A percentile compares a stretch with the other conserved stretches of the same genome.
Conservation (phyloP, 139 green algal genomes). For the Nannochloris sp. region DNA sequence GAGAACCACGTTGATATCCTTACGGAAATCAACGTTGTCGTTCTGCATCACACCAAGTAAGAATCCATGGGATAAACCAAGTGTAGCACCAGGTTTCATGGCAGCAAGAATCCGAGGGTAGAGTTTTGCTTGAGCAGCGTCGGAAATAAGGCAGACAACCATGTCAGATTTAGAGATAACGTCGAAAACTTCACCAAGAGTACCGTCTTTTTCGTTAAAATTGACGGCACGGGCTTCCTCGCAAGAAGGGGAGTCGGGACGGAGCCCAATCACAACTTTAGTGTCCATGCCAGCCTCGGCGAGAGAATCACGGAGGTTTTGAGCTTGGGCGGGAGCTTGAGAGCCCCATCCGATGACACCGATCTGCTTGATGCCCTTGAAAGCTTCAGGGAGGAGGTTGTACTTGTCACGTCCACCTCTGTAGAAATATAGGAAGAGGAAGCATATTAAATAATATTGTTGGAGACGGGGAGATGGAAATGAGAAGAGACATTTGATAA, state of each 20-base stretch:
- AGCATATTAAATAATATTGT: too few species aligned
- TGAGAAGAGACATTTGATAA: too few species aligned
- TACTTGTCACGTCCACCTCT: conserved; percentile 91
- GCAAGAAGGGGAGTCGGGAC: conserved; percentile 64
- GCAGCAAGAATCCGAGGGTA: conserved; percentile 90
- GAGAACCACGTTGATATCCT: conserved; percentile 98
- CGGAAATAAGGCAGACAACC: conserved; percentile 95
- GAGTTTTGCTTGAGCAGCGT: conserved; percentile 93
- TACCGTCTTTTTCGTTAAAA: conserved; percentile 87
- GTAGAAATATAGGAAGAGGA: conserved; percentile 1
- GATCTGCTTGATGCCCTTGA: conserved; percentile 79
- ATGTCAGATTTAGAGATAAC: conserved; percentile 83
- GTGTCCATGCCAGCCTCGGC: conserved; percentile 78
- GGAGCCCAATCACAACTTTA: conserved; percentile 89
- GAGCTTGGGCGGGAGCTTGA: conserved; percentile 86
- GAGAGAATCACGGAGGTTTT: conserved; percentile 94
- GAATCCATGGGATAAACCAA: conserved; percentile 98
- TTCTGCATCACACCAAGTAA: conserved; percentile 93
- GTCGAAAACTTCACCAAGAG: conserved; percentile 94
- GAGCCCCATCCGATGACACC: conserved; percentile 97
- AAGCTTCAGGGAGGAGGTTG: conserved; percentile 72
- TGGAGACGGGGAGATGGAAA: too few species aligned
- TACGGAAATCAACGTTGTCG: conserved; percentile 86
- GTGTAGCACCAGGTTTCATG: conserved; percentile 96
- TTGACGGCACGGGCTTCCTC: conserved; percentile 78